Conservation (phyloP, 2,329 filamentous ascomycete genomes). For the Hypocreales sp. region DNA sequence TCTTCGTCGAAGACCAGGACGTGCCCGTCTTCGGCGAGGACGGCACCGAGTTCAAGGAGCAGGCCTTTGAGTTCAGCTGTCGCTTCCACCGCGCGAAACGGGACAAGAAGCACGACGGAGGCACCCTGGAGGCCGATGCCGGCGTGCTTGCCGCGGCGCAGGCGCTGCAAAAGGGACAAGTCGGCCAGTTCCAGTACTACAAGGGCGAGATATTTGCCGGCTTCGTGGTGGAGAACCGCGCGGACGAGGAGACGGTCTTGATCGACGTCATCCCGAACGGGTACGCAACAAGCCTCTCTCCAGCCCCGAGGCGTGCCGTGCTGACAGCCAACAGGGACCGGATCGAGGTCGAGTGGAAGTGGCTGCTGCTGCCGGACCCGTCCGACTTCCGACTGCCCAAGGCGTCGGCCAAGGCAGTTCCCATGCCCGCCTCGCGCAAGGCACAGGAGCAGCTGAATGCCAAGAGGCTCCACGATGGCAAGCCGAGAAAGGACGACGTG, state of each 20-base stretch:
- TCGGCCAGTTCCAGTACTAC: constrained; percentile 76
- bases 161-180: constrained; percentile 53
- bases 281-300: no score
- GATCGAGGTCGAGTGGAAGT: constrained; percentile 74
- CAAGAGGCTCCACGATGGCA: constrained; percentile 43
- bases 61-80: constrained; percentile 85
- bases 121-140: constrained; percentile 53
- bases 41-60: constrained; percentile 81
- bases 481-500: constrained; percentile 47
- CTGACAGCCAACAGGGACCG: constrained; percentile 45
- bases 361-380: constrained; percentile 57
- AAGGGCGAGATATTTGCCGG: constrained; percentile 84
- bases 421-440: constrained; percentile 48
- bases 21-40: constrained; percentile 81
- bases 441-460: constrained; percentile 54
- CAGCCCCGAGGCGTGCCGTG: no score
- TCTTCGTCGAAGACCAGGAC: constrained; percentile 76
- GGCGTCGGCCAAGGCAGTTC: constrained; percentile 56
- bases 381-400: constrained; percentile 58
- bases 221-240: constrained; percentile 68
- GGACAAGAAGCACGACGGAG: constrained; percentile 56
- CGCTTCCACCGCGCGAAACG: constrained; percentile 86
- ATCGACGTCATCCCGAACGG: constrained; percentile 74
- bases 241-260: constrained; percentile 58
- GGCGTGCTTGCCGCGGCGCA: constrained; percentile 54